Evolutionary conservation across 1,139 yeast genomes (phyloP), one percentile per base, ranked within the genome.

Genomic region (Yamadazyma spencermartinsiae): DNA sequence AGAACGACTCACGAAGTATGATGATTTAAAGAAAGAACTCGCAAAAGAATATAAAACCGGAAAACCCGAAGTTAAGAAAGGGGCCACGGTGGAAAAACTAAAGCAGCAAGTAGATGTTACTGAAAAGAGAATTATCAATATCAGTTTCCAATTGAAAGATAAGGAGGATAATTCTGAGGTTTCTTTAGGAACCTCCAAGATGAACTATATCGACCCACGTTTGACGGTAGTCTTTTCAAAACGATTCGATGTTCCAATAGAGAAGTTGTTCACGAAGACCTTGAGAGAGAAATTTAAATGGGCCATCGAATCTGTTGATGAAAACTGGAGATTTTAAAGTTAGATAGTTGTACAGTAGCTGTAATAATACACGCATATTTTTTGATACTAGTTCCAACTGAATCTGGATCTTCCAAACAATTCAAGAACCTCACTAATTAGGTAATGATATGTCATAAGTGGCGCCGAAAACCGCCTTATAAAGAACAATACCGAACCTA

Each of bases 171-270:
- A 90, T 58, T 87, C 96, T 0, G 88, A 87, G 49, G 98, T 92
- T 20, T 90, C 98, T 0, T 72, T 90, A 51, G 90, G 96, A 33
- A 90, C 98, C 0, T 86, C 96, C 27, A 90, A 90, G 67, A 81
- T 87, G 76, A 90, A 90, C 61, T 90, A 90, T 70, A 90, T 90
- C 45, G 98, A 92, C 61, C 98, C 98, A 18, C 74, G 98, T 51
- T 70, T 92, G 51, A 82, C 95, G 0, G 97, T 87, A 34, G 82
- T 87, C 75, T 92, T 89, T 61, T 79, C 96, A 36, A 89, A 89
- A 62, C 86, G 82, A 62, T 88, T 71, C 56, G 73, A 79, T 41
- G 97, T 92, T 18, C 98, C 98, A 10, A 84, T 92, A 43, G 98
- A 90, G 61, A 89, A 87, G 63, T 73, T 92, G 38, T 89, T 92